Conservation (phyloP, 345 rosid genomes). For the Populus deltoides region DNA sequence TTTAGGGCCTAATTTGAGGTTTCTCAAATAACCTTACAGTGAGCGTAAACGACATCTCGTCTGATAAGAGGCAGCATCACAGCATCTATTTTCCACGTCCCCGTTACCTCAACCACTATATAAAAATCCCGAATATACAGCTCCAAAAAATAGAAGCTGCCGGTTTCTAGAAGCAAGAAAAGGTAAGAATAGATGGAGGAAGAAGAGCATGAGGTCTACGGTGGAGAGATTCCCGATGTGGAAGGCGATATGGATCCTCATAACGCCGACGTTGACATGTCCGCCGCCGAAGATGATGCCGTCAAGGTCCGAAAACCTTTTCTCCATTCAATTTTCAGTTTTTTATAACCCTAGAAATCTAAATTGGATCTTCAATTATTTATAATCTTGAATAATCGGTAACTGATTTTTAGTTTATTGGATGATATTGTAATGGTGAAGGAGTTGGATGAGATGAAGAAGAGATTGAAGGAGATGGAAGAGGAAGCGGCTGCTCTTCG, state of each 20-base stretch:
- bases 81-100: not conserved
- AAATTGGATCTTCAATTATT: not conserved
- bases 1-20: not conserved
- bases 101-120: not conserved
- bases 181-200: constrained; percentile 50
- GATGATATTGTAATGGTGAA: constrained; percentile 21
- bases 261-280: constrained; percentile 65
- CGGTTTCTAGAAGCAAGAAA: not conserved
- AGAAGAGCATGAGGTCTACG: constrained; percentile 96
- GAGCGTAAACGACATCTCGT: not conserved
- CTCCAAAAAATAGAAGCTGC: not conserved
- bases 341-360: not conserved
- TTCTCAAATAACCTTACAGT: not conserved
- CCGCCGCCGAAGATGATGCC: constrained; percentile 72
- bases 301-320: constrained; percentile 48
- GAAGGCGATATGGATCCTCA: constrained; percentile 76
- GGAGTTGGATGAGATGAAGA: constrained; percentile 99
- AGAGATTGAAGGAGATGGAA: constrained; percentile 92
- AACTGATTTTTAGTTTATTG: not conserved
- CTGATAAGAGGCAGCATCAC: not conserved
- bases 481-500: constrained; percentile 98
- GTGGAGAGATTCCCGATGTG: constrained; percentile 92
- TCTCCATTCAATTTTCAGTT: not conserved
- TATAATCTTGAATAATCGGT: not conserved
- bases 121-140: not conserved